Conservation (phyloP, 768 basidiomycete genomes). For the Boletus rubescentipes region DNA sequence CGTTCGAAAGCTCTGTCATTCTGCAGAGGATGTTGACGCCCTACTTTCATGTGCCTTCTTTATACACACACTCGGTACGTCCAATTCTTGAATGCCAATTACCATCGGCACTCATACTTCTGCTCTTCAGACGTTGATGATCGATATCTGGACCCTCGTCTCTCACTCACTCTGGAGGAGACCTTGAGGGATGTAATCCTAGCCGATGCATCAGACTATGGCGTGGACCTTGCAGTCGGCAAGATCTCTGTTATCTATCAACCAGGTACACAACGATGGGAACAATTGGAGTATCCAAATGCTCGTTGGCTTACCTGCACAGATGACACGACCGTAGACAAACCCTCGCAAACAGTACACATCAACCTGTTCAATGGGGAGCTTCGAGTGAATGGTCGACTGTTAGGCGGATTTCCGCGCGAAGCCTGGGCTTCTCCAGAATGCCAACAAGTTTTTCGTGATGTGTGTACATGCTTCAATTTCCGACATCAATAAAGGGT, state of each 20-base stretch:
- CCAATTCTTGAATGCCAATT: background rate
- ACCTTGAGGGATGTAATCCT: background rate
- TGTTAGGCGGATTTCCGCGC: slow-evolving; percentile 10
- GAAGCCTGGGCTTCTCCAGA: background rate
- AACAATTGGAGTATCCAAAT: background rate
- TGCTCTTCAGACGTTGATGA: background rate
- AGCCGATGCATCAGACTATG: background rate
- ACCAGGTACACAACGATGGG: slow-evolving; percentile 8
- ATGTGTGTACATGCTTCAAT: background rate
- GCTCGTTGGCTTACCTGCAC: slow-evolving; percentile 15
- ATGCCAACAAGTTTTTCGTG: slow-evolving; percentile 3
- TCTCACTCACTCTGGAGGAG: slow-evolving; percentile 21
- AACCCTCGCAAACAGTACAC: background rate
- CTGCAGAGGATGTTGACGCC: too few relatives aligned
- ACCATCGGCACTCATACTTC: too few relatives aligned
- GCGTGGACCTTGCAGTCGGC: slow-evolving; percentile 14
- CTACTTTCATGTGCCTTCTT: slow-evolving; percentile 24
- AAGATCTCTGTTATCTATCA: slow-evolving; percentile 7
- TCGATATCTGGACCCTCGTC: slow-evolving; percentile 15
- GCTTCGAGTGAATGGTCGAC: slow-evolving; percentile 19
- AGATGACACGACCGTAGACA: background rate
- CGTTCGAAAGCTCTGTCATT: too few relatives aligned
- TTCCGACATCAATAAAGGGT: background rate
- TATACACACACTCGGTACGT: slow-evolving; percentile 10
- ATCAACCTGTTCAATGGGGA: slow-evolving; percentile 16